A percentile compares a stretch with the other conserved stretches of the same genome.
Conservation (phyloP, 73 alveolate species). For the Uronychia binucleata region DNA sequence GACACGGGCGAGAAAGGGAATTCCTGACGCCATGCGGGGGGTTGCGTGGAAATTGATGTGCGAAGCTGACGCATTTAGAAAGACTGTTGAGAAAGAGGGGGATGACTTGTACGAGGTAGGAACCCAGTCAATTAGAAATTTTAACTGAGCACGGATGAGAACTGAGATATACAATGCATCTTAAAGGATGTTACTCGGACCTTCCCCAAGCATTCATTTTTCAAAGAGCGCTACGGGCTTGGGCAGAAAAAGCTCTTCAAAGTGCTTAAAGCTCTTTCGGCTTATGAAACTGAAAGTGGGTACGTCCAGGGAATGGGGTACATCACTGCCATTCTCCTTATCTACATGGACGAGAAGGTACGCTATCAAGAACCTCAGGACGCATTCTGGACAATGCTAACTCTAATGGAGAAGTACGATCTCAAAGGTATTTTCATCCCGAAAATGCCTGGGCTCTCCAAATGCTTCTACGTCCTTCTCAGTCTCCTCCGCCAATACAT, state of each 20-base stretch:
- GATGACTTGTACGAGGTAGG: neutral
- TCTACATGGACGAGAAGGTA: constrained; percentile 91
- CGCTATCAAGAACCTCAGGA: constrained; percentile 20
- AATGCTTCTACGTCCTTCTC: constrained; percentile 81
- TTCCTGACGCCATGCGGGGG: constrained; percentile 59
- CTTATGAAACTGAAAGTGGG: constrained; percentile 80
- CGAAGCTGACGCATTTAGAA: neutral
- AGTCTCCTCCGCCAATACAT: constrained; percentile 70
- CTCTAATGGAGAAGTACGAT: constrained; percentile 80
- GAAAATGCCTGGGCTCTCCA: constrained; percentile 82
- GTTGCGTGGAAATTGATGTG: constrained; percentile 39
- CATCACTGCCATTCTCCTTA: constrained; percentile 84
- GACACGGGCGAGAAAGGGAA: constrained; percentile 57
- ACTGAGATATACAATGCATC: constrained; percentile 30
- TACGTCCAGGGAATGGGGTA: constrained; percentile 96
- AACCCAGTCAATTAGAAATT: too few relatives aligned
- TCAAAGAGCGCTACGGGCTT: constrained; percentile 76
- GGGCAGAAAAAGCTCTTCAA: constrained; percentile 82
- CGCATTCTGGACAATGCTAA: constrained; percentile 79
- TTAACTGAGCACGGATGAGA: neutral
- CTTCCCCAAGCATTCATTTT: constrained; percentile 69
- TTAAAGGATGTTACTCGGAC: constrained; percentile 85
- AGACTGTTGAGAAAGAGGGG: neutral
- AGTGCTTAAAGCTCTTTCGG: constrained; percentile 71
- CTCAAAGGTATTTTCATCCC: constrained; percentile 82